A percentile compares a stretch with the other conserved stretches of the same genome.
These are phyloP conservation scores for Waltergamsia citrina DNA, from an alignment of 2,329 filamentous ascomycete genomes.

Conservation along the genomic window DNA sequence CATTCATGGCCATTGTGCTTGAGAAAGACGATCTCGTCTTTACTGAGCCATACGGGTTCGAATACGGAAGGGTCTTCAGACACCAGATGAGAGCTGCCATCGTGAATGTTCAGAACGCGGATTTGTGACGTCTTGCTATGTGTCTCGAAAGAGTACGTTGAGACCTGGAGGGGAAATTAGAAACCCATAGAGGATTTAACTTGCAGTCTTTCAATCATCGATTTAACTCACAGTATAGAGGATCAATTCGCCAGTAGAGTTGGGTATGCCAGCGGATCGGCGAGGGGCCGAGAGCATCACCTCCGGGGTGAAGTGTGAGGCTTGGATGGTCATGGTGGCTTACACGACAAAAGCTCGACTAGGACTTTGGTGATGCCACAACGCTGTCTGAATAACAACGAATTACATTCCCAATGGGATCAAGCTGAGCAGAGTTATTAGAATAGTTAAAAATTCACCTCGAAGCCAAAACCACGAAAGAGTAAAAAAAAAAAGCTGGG, in stretches of 20 bases:
- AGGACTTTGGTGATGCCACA: too few species aligned
- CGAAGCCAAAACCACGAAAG: too few species aligned
- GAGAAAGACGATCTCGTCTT: constrained; percentile 51
- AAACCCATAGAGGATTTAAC: too few species aligned
- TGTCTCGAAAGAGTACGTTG: constrained; percentile 70
- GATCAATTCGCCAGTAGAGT: constrained; percentile 51
- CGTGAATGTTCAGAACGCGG: constrained; percentile 59
- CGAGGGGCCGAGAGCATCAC: constrained; percentile 69
- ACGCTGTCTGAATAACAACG: too few species aligned
- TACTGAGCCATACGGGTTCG: constrained; percentile 69
- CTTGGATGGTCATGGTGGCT: constrained; percentile 56
- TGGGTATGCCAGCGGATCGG: constrained; percentile 61
- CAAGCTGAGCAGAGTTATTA: too few species aligned
- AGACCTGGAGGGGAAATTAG: constrained; percentile 33
- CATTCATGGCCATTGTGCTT: constrained; percentile 35
- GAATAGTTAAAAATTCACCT: too few species aligned
- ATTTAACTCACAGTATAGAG: constrained; percentile 51
- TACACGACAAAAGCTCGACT: too few species aligned
- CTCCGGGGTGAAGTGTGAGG: constrained; percentile 65
- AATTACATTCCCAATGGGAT: too few species aligned
- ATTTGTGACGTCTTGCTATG: constrained; percentile 63
- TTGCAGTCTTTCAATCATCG: too few species aligned
- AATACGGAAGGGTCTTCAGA: constrained; percentile 55
- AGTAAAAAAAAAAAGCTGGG: too few species aligned
- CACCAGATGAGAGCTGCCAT: constrained; percentile 55